Base-by-base conservation (phyloP, 2,329 filamentous ascomycete genomes). In the Trichoderma oligosporum region DNA sequence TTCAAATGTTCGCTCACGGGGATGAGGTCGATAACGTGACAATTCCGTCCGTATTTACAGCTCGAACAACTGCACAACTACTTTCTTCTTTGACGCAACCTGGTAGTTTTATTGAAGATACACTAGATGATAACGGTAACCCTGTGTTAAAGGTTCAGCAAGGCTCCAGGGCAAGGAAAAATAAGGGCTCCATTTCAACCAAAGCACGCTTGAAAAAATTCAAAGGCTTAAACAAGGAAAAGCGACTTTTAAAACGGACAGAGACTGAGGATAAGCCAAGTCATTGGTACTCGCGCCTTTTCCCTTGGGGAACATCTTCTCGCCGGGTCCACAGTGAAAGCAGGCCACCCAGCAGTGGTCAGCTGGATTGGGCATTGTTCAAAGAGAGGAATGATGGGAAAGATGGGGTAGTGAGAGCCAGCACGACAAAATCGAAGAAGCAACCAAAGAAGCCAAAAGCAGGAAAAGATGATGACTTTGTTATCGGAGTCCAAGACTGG, bases 1-100 rank as follows among this genome's bases (percentile, higher is more conserved):
- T 97, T 49, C 94, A 95, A 65, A 99, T 99, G 94, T 97, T 96
- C 71, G 94, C 94, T n/a, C 85, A 89, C 66, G 94, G 93, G 35
- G 92, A 97, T 68, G 72, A 73, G 31, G 96, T 93, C 3, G 95
- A 92, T 31, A 96, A 97, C 67, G 83, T 97, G 63, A 91, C 91
- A 0, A 97, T 99, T 54, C 92, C 94, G 1, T 90, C 94, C 0
- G 80, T 97, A 8, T 99, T 99, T 72, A 97, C 94, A 0, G 95
- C 93, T 0, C 85, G 94, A 65, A 97, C 91, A 0, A 97, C 93
- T 0, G 94, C 94, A 1, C 93, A 97, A 70, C 79, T 99, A 12
- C 80, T 99, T 14, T 96, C 92, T 1, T 91, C 92, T 7, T 79
- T 97, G 60, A 86, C 94, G 58, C 89, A 92, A 51, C 81, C 84